phyloP scores from a whole-genome alignment of 1,284 basidiomycete genomes.

The Ceratorhiza oryzae-sativae region DNA sequence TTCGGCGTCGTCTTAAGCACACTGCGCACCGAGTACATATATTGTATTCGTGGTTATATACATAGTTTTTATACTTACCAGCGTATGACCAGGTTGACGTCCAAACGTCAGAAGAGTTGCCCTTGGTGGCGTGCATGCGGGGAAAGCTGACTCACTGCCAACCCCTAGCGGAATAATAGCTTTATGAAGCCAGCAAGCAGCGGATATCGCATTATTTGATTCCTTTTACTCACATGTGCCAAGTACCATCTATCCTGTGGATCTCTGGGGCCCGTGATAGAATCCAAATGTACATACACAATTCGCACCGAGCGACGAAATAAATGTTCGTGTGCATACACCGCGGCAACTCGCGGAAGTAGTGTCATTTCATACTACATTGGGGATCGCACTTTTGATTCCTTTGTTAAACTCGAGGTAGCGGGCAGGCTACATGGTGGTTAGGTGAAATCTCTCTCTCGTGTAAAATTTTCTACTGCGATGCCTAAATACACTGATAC shows the following conservation, averaged over 20 bases:
- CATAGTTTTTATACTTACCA: slow-evolving; percentile 1
- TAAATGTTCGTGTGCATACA: slow-evolving; percentile 48
- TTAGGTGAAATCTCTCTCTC: no score
- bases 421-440: no score
- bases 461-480: no score
- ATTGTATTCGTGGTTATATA: no score
- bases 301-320: not conserved
- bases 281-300: not conserved
- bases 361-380: no score
- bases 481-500: no score
- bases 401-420: no score
- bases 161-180: slow-evolving; percentile 54
- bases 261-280: slow-evolving; percentile 38
- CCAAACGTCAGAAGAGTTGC: slow-evolving; percentile 52
- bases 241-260: slow-evolving; percentile 35
- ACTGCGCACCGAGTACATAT: no score
- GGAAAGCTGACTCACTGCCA: slow-evolving; percentile 51
- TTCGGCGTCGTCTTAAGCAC: no score
- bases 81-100: slow-evolving; percentile 45
- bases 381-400: no score
- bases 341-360: slow-evolving; percentile 47
- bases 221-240: slow-evolving; percentile 36
- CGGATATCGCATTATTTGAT: no score
- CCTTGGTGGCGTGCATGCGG: slow-evolving; percentile 51
- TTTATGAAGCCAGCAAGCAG: slow-evolving; percentile 40